Percentiles rank a stretch among this genome's conserved stretches.
Conservation (phyloP, 2,329 filamentous ascomycete species). For the Scolecobasidium constrictum region DNA sequence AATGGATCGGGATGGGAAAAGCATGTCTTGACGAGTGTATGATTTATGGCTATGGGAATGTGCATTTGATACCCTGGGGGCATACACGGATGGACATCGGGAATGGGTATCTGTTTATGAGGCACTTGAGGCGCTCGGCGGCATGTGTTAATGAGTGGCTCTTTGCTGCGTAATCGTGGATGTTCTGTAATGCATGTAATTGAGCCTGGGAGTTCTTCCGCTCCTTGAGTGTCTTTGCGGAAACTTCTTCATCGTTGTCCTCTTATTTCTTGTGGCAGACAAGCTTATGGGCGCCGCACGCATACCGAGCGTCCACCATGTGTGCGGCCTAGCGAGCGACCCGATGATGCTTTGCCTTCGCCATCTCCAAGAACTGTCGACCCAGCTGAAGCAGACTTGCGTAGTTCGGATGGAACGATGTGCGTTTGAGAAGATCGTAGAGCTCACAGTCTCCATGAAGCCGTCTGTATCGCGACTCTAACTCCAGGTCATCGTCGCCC, state of each 20-base stretch:
- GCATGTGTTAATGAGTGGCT: background rate
- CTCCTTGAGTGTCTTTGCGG: background rate
- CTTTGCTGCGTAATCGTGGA: background rate
- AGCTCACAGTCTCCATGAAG: too few relatives aligned
- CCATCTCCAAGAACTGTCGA: too few relatives aligned
- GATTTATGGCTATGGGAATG: background rate
- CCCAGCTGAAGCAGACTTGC: too few relatives aligned
- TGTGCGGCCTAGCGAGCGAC: too few relatives aligned
- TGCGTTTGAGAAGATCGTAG: too few relatives aligned
- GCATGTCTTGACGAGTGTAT: background rate
- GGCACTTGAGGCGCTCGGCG: background rate
- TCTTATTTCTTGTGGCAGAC: background rate
- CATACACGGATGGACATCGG: background rate
- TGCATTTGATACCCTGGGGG: background rate
- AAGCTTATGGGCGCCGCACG: too few relatives aligned
- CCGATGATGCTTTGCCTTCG: too few relatives aligned
- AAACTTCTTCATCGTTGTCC: background rate
- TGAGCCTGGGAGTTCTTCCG: background rate
- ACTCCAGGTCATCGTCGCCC: too few relatives aligned
- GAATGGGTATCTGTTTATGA: constrained; percentile 1
- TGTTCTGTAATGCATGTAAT: background rate
- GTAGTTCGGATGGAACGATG: too few relatives aligned
- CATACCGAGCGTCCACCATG: too few relatives aligned
- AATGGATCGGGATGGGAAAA: background rate
- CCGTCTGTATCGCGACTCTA: too few relatives aligned